Evolutionary conservation across 1,139 yeast species (phyloP).

Genomic region (Petasospora rhodanensis): DNA sequence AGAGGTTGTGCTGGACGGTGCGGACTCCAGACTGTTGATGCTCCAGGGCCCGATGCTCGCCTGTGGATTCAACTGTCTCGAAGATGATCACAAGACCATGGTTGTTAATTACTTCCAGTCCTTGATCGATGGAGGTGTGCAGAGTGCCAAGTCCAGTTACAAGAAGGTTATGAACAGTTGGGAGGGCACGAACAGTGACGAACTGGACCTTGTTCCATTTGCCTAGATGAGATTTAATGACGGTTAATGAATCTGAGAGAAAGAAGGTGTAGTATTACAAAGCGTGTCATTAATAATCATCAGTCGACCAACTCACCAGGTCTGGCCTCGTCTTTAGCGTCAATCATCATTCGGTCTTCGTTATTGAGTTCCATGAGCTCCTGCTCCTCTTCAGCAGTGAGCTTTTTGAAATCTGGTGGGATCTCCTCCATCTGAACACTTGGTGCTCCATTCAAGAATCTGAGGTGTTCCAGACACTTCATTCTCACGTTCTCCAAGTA

Average conservation of each 20-base stretch:
- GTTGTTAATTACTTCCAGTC: slow-evolving; percentile 32
- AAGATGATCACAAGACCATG: slow-evolving; percentile 27
- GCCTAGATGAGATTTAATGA: too few species aligned
- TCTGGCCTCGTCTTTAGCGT: slow-evolving; percentile 28
- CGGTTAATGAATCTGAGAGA: too few species aligned
- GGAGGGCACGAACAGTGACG: slow-evolving; percentile 19
- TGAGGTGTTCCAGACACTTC: slow-evolving; percentile 74
- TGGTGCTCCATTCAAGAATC: slow-evolving; percentile 87
- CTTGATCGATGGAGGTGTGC: slow-evolving; percentile 31
- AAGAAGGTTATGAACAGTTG: slow-evolving; percentile 29
- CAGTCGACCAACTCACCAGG: slow-evolving; percentile 22
- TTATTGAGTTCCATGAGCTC: slow-evolving; percentile 21
- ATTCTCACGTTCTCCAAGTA: slow-evolving; percentile 77
- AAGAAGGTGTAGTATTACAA: too few species aligned
- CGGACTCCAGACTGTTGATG: slow-evolving; percentile 34
- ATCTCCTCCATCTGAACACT: slow-evolving; percentile 80
- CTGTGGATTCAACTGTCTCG: slow-evolving; percentile 32
- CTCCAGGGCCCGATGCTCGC: slow-evolving; percentile 36
- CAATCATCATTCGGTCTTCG: slow-evolving; percentile 22
- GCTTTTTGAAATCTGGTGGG: slow-evolving; percentile 24
- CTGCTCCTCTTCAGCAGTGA: slow-evolving; percentile 23
- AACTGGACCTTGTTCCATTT: too few species aligned
- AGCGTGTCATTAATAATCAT: too few species aligned
- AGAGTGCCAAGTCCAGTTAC: slow-evolving; percentile 33
- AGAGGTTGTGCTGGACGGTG: slow-evolving; percentile 6